Evolutionary conservation across 2,329 filamentous ascomycete species (phyloP).

Genomic region (Aspergillus sp.): DNA sequence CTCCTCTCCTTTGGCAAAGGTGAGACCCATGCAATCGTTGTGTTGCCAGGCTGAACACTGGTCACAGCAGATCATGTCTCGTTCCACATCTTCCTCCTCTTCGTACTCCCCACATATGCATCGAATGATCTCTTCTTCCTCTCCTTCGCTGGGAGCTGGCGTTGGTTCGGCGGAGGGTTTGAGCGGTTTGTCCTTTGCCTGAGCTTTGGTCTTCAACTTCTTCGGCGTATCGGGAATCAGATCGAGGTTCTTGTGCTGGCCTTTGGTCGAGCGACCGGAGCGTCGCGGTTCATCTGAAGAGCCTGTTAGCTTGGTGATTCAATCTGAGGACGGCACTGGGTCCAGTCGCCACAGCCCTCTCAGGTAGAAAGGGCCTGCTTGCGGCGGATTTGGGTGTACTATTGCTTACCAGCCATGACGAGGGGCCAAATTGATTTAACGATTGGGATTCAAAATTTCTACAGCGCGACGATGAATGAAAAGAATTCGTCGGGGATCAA

Average conservation of each 20-base stretch:
- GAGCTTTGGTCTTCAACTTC: constrained; percentile 49
- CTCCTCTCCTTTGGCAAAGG: constrained; percentile 71
- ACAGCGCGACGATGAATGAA: constrained; percentile 32
- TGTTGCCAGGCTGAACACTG: constrained; percentile 94
- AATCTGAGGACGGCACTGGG: constrained; percentile 7
- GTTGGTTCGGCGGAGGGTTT: constrained; percentile 51
- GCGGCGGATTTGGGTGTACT: constrained; percentile 28
- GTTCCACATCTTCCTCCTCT: constrained; percentile 79
- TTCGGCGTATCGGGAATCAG: constrained; percentile 60
- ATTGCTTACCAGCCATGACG: constrained; percentile 63
- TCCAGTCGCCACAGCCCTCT: constrained; percentile 9
- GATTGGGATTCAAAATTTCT: constrained; percentile 32
- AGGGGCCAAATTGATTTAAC: constrained; percentile 25
- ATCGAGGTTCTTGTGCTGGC: constrained; percentile 90
- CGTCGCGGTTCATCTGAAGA: constrained; percentile 79
- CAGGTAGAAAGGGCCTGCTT: background rate
- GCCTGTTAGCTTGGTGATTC: constrained; percentile 30
- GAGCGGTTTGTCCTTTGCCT: constrained; percentile 43
- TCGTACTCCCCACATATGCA: constrained; percentile 90
- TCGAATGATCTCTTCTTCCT: constrained; percentile 78
- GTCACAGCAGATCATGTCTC: constrained; percentile 96
- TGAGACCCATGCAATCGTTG: constrained; percentile 90
- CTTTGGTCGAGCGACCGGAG: constrained; percentile 94
- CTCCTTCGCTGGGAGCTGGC: constrained; percentile 46
- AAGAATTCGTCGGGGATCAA: constrained; percentile 17